Percentiles rank a stretch among this genome's conserved stretches.
phyloP scores from a whole-genome alignment of 306 rosid genomes.

The Prosopis cineraria region DNA sequence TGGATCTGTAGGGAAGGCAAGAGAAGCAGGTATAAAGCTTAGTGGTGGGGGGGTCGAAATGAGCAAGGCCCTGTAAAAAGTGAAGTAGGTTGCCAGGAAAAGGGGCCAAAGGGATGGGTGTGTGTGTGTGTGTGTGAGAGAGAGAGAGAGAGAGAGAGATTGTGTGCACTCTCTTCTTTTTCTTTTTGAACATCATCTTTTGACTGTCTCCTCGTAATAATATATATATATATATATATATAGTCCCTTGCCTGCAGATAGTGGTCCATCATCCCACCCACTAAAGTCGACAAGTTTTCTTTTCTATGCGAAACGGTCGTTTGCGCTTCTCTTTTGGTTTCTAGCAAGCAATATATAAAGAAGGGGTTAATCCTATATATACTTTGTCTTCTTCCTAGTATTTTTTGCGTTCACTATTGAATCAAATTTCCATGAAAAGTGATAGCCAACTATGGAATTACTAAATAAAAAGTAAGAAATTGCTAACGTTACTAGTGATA shows the following conservation, averaged over 20 bases:
- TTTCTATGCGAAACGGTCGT: neutral
- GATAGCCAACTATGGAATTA: neutral
- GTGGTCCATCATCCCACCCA: constrained; percentile 48
- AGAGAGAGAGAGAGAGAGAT: too few species aligned
- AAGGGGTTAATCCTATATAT: neutral
- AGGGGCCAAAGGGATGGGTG: constrained; percentile 29
- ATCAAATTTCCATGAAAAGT: neutral
- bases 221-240: too few species aligned
- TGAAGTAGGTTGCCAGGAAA: constrained; percentile 31
- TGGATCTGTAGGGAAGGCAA: neutral
- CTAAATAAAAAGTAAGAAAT: neutral
- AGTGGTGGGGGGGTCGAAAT: constrained; percentile 9
- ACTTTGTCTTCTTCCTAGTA: neutral
- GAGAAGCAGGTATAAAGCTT: constrained; percentile 4
- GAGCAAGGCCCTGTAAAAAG: constrained; percentile 16
- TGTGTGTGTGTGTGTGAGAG: constrained; percentile 1
- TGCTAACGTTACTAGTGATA: neutral
- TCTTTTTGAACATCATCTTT: constrained; percentile 20
- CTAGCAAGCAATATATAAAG: neutral
- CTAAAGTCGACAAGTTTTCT: constrained; percentile 14
- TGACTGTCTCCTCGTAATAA: constrained; percentile 25
- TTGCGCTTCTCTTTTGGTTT: constrained; percentile 24
- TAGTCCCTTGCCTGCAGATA: constrained; percentile 14
- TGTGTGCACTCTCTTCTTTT: constrained; percentile 20
- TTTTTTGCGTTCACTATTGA: neutral